A percentile compares a stretch with the other conserved stretches of the same genome.
Conservation (phyloP, 768 basidiomycete species). For the Mycena polygramma region DNA sequence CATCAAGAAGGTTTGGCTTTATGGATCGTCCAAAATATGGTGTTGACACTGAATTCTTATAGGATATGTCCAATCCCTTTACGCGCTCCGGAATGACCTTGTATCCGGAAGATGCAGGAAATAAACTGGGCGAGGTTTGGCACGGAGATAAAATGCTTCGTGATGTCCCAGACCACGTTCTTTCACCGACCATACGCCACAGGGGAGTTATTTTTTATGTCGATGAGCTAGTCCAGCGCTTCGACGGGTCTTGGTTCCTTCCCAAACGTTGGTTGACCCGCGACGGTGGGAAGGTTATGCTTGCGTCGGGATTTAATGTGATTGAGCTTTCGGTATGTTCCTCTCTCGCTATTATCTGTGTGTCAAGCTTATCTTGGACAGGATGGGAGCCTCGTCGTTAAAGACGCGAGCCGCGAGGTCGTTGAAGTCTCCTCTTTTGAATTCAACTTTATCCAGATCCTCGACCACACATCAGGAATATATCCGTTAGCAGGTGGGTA, state of each 20-base stretch:
- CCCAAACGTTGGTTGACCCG: conserved; percentile 28
- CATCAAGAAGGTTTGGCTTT: conserved; percentile 19
- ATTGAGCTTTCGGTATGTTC: not conserved
- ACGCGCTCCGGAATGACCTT: conserved; percentile 21
- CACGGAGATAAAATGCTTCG: conserved; percentile 48
- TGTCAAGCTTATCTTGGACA: not conserved
- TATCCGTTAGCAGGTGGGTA: not conserved
- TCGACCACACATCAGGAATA: conserved; percentile 13
- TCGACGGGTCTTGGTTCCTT: conserved; percentile 26
- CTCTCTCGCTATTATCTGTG: no score
- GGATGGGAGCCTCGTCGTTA: conserved; percentile 6
- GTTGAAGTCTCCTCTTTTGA: conserved; percentile 9
- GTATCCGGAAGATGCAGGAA: conserved; percentile 43
- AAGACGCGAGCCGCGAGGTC: not conserved
- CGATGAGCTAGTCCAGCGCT: conserved; percentile 41
- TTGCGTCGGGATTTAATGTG: conserved; percentile 6
- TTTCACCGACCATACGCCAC: conserved; percentile 42
- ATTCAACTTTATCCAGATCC: conserved; percentile 9
- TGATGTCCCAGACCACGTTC: conserved; percentile 43
- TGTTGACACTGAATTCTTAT: not conserved
- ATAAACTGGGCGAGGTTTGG: conserved; percentile 41
- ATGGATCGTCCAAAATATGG: not conserved
- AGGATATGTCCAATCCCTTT: conserved; percentile 23
- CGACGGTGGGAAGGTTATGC: not conserved
- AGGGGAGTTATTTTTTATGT: conserved; percentile 42